Evolutionary conservation across 148 eudicot genomes (phyloP).

Genomic region (Mesembryanthemum crystallinum): DNA sequence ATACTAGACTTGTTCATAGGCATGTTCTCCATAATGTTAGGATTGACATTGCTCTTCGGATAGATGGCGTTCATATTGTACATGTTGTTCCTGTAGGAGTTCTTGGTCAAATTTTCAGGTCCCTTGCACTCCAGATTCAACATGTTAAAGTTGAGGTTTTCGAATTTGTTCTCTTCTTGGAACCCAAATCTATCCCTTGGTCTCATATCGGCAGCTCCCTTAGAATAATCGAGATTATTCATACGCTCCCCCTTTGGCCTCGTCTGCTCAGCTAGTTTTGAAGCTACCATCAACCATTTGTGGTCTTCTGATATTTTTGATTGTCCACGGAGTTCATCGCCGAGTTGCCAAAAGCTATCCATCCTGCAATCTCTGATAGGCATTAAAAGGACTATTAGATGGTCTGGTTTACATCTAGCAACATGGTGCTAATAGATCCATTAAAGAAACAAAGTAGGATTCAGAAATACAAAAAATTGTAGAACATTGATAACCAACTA

Average conservation of each 20-base stretch:
- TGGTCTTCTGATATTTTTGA: constrained; percentile 79
- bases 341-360: constrained; percentile 90
- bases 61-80: constrained; percentile 61
- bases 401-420: not conserved
- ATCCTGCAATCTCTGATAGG: constrained; percentile 41
- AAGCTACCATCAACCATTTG: constrained; percentile 88
- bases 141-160: constrained; percentile 74
- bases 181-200: constrained; percentile 56
- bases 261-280: constrained; percentile 90
- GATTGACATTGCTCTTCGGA: constrained; percentile 49
- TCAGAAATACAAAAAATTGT: not conserved
- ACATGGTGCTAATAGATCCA: not conserved
- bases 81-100: constrained; percentile 44
- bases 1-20: constrained; percentile 49
- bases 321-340: constrained; percentile 91
- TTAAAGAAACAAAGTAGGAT: not conserved
- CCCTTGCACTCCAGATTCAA: constrained; percentile 63
- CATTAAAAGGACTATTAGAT: constrained; percentile 5
- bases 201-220: constrained; percentile 59
- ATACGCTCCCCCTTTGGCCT: constrained; percentile 77
- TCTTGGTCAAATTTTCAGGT: constrained; percentile 49
- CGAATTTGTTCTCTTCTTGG: constrained; percentile 90
- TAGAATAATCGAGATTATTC: constrained; percentile 81
- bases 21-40: constrained; percentile 48
- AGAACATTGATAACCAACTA: not conserved